Evolutionary conservation across 768 basidiomycete genomes (phyloP), one percentile per base, ranked within the genome.

Genomic region (Psilocybe cyanescens): DNA sequence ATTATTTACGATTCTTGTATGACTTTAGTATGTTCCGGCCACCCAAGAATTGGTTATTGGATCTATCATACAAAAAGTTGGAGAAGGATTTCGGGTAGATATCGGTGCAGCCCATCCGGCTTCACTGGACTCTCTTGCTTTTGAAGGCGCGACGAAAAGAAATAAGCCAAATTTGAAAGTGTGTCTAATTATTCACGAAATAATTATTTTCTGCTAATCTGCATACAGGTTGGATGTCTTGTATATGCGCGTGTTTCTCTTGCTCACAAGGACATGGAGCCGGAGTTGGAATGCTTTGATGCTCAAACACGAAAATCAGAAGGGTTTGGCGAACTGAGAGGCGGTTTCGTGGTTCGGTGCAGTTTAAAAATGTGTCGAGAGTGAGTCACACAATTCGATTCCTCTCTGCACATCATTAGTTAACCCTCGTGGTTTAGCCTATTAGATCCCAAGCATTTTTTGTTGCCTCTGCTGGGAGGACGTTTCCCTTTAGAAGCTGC

Each of bases 191-290:
- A 8, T 16, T 53, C 30, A 29, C 30, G 24, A 41, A 45, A 14
- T 2, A 4, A 31, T 11, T 29, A 45, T 52, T 50, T 24, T 24
- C 24, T 24, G 58, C 35, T 14, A 47, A 29, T 17, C 17, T 11
- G 39, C 12, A 16, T 54, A 11, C 65, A 98, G 97, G 88, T 98
- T 49, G 97, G 97, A 30, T 86, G 90, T 3, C 76, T 98, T 33
- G 84, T 99, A 1, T 99, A 97, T 72, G 95, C 95, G 0, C 86
- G 96, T 28, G 89, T 99, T 31, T 95, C 95, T 12, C 79, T 97
- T 19, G 95, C 97, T 4, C 94, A 96, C 70, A 92, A 95, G 69
- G 96, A 99, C 73, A 96, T 98, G 92, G 97, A 99, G 57, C 96
- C 97, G 1, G 97, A 99, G 70, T 79, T 99, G 8, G 95, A 97